phyloP scores from a whole-genome alignment of 345 rosid species.

The Ceriops zippeliana region DNA sequence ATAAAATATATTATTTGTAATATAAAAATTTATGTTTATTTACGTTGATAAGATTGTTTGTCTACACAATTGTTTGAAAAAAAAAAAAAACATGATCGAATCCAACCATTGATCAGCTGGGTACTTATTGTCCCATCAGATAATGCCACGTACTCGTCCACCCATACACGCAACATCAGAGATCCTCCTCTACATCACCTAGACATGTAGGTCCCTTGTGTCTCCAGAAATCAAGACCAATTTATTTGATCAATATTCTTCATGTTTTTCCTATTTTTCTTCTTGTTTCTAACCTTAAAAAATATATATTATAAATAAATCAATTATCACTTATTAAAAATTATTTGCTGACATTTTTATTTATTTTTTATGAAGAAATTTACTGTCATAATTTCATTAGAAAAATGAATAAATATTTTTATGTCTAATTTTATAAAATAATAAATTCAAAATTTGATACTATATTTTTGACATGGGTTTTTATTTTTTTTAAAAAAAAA shows the following conservation, averaged over 20 bases:
- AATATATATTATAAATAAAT: neutral
- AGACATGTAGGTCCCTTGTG: constrained; percentile 62
- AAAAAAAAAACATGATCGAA: neutral
- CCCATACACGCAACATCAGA: constrained; percentile 45
- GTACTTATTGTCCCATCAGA: constrained; percentile 12
- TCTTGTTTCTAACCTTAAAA: neutral
- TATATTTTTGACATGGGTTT: too few species aligned
- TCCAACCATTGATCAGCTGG: constrained; percentile 12
- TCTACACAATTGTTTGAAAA: neutral
- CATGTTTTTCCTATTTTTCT: neutral
- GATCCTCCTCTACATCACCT: constrained; percentile 27
- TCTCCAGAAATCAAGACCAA: constrained; percentile 43
- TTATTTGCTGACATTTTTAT: too few species aligned
- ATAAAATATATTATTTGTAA: too few species aligned
- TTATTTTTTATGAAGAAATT: too few species aligned
- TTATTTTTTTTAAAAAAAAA: too few species aligned
- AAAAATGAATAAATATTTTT: too few species aligned
- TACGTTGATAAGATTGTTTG: too few species aligned
- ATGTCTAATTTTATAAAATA: too few species aligned
- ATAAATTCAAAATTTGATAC: too few species aligned
- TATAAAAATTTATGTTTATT: too few species aligned
- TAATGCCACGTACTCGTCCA: constrained; percentile 36
- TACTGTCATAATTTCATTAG: too few species aligned
- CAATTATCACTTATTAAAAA: neutral
- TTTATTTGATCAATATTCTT: neutral